These are phyloP conservation scores for Tephrocybe sp. DNA, from an alignment of 768 basidiomycete genomes.

Conservation along the genomic window DNA sequence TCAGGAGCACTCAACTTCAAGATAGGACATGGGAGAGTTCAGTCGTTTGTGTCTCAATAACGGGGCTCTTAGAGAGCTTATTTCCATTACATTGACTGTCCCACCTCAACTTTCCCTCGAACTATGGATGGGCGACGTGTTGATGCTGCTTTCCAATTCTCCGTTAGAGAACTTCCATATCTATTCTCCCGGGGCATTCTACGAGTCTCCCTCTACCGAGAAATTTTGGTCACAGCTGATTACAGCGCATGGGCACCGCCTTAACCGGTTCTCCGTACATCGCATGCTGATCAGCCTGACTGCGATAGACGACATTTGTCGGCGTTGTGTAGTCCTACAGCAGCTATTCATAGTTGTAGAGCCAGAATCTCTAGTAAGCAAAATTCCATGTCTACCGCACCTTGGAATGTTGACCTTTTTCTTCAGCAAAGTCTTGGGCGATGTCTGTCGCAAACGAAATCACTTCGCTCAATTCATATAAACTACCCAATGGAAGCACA, in stretches of 20 bases:
- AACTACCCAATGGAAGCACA: conserved; percentile 41
- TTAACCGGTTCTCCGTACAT: conserved; percentile 61
- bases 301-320: conserved; percentile 53
- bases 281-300: conserved; percentile 54
- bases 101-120: conserved; percentile 32
- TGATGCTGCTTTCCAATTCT: conserved; percentile 8
- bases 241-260: conserved; percentile 43
- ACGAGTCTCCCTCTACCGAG: conserved; percentile 38
- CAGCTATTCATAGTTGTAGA: conserved; percentile 63
- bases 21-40: conserved; percentile 54
- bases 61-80: conserved; percentile 40
- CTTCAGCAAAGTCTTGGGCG: conserved; percentile 38
- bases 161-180: conserved; percentile 63
- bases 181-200: conserved; percentile 46
- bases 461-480: conserved; percentile 58
- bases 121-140: conserved; percentile 38
- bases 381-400: background rate
- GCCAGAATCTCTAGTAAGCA: conserved; percentile 42
- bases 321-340: conserved; percentile 49
- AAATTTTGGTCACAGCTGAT: conserved; percentile 53
- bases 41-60: conserved; percentile 32
- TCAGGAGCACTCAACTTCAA: background rate
- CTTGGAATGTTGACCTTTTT: background rate
- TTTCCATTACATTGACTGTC: conserved; percentile 57
- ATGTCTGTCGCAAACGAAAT: conserved; percentile 42